Evolutionary conservation across 495 filamentous ascomycete genomes (phyloP).

Genomic region (Peziza echinospora): DNA sequence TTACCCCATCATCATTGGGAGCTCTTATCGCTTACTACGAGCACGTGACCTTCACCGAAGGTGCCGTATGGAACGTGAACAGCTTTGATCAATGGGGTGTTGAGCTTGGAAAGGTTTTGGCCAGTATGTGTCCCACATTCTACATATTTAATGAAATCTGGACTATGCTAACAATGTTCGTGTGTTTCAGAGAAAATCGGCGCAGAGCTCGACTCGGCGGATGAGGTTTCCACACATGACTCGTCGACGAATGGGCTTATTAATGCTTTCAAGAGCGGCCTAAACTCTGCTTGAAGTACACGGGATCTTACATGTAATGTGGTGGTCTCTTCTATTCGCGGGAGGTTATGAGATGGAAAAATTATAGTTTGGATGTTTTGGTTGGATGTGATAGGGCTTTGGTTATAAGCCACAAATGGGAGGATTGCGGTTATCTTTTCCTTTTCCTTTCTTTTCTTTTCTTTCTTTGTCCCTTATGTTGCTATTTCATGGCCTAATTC

Average conservation of each 20-base stretch:
- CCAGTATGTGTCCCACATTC: conserved; percentile 37
- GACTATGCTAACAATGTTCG: background rate
- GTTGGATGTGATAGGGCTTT: too few species aligned
- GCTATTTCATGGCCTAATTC: too few species aligned
- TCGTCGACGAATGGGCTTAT: conserved; percentile 70
- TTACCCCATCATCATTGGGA: conserved; percentile 81
- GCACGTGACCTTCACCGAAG: conserved; percentile 93
- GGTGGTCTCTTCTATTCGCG: too few species aligned
- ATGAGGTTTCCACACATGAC: conserved; percentile 54
- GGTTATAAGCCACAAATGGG: too few species aligned
- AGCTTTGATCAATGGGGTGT: conserved; percentile 99
- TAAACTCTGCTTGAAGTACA: too few species aligned
- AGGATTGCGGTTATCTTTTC: too few species aligned
- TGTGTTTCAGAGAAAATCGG: conserved; percentile 26
- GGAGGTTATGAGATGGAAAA: too few species aligned
- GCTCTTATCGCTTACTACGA: conserved; percentile 97
- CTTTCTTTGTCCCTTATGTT: too few species aligned
- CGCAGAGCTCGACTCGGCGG: conserved; percentile 35
- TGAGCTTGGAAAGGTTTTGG: conserved; percentile 86
- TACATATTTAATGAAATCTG: too few species aligned
- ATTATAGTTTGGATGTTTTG: too few species aligned
- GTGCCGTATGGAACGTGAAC: conserved; percentile 98
- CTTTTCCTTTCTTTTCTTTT: too few species aligned
- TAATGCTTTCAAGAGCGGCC: conserved; percentile 37
- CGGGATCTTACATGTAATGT: too few species aligned